Evolutionary conservation across 2,329 filamentous ascomycete species (phyloP).

Genomic region (Hymenoscyphus linearis): DNA sequence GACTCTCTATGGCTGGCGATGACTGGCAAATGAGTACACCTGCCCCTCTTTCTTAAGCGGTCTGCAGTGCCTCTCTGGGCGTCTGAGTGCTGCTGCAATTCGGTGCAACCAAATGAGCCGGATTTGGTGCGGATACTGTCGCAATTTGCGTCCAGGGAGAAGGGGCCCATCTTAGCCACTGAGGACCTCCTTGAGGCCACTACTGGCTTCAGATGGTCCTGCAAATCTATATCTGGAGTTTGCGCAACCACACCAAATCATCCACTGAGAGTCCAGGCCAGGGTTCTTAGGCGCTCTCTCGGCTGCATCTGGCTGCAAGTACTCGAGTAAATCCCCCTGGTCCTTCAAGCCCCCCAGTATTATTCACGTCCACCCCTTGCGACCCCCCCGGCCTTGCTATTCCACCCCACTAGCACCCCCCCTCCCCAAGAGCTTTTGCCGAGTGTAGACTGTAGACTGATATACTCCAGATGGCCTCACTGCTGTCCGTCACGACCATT

Average conservation of each 20-base stretch:
- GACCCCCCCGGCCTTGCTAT: not conserved
- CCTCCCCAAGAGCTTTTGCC: not conserved
- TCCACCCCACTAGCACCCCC: too few species aligned
- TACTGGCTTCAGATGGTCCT: slow-evolving; percentile 33
- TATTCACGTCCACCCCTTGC: not conserved
- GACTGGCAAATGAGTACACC: slow-evolving; percentile 7
- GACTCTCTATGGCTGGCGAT: not conserved
- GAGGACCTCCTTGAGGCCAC: not conserved
- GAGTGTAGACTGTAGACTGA: not conserved
- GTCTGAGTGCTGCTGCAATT: slow-evolving; percentile 23
- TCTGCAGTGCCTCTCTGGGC: slow-evolving; percentile 32
- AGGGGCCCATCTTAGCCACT: not conserved
- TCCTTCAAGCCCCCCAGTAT: slow-evolving; percentile 29
- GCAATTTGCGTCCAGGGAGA: not conserved
- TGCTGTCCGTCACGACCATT: slow-evolving; percentile 19
- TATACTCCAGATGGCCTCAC: slow-evolving; percentile 20
- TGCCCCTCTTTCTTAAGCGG: slow-evolving; percentile 30
- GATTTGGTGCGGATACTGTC: slow-evolving; percentile 38
- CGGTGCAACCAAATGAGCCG: slow-evolving; percentile 34
- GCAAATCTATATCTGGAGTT: slow-evolving; percentile 32
- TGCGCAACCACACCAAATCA: slow-evolving; percentile 17
- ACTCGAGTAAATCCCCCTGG: slow-evolving; percentile 11
- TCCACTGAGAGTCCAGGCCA: slow-evolving; percentile 41
- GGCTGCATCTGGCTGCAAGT: not conserved
- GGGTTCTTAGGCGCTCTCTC: slow-evolving; percentile 38